These are phyloP conservation scores for Botryotinia calthae DNA, from an alignment of 2,329 filamentous ascomycete genomes.

Conservation along the genomic window DNA sequence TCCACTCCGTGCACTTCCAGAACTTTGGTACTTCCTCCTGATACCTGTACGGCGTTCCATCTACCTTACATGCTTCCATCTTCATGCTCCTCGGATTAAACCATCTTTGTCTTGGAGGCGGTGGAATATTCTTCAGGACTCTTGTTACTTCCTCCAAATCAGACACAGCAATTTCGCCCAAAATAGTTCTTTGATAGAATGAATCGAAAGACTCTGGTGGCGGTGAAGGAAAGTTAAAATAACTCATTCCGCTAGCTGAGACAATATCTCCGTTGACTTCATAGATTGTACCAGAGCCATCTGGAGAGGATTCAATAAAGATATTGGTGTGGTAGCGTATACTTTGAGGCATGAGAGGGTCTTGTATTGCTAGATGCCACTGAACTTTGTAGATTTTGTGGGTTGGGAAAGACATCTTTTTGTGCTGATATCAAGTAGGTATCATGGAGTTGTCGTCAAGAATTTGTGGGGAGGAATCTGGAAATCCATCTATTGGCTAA, in stretches of 20 bases:
- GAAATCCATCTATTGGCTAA: neutral
- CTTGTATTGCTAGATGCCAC: neutral
- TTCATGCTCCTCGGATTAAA: neutral
- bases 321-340: constrained; percentile 1
- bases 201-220: neutral
- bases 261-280: neutral
- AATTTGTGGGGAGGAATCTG: neutral
- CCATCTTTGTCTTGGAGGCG: neutral
- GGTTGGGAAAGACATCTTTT: neutral
- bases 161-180: neutral
- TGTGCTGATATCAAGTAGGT: neutral
- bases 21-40: neutral
- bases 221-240: neutral
- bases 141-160: neutral
- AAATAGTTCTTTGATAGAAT: neutral
- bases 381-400: neutral
- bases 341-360: neutral
- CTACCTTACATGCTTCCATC: neutral
- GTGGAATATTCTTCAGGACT: neutral
- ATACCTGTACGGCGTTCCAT: neutral
- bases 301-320: neutral
- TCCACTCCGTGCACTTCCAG: constrained; percentile 3
- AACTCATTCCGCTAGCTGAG: neutral
- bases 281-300: neutral
- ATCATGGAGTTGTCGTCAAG: neutral